Evolutionary conservation across 805 yeast species (phyloP).

Genomic region (Metschnikowia arizonensis): DNA sequence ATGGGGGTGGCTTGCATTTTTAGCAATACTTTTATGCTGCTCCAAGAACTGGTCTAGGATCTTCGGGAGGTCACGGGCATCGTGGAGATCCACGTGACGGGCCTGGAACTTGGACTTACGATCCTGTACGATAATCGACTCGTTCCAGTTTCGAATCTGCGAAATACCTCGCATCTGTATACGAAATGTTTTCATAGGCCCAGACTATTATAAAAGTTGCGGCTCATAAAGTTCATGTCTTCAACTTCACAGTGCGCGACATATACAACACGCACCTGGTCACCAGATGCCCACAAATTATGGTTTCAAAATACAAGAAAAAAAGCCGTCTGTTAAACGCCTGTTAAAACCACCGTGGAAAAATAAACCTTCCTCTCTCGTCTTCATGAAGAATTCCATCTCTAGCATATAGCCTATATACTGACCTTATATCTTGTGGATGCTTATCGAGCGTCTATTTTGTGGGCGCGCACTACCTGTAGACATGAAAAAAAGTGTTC

Average conservation of each 20-base stretch:
- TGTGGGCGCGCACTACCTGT: constrained; percentile 4
- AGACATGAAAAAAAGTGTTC: constrained; percentile 2
- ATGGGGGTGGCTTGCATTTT: constrained; percentile 62
- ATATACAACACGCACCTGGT: background rate
- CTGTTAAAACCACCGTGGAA: background rate
- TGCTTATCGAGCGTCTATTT: no score
- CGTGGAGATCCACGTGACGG: constrained; percentile 42
- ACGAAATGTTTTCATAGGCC: background rate
- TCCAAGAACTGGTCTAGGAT: constrained; percentile 40
- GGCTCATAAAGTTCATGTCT: background rate
- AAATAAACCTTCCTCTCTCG: background rate
- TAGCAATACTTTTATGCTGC: constrained; percentile 45
- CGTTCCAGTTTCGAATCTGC: constrained; percentile 27
- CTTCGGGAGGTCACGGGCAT: constrained; percentile 39
- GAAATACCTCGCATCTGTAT: constrained; percentile 4
- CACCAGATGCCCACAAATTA: background rate
- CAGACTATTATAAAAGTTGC: background rate
- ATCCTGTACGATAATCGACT: constrained; percentile 32
- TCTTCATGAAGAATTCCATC: background rate
- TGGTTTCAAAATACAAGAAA: background rate
- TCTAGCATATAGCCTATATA: no score
- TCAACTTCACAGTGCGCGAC: background rate
- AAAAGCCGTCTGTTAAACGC: no score
- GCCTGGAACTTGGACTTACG: constrained; percentile 69
- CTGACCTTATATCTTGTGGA: no score